Conservation (phyloP, 306 rosid species). For the Arachis stenosperma region DNA sequence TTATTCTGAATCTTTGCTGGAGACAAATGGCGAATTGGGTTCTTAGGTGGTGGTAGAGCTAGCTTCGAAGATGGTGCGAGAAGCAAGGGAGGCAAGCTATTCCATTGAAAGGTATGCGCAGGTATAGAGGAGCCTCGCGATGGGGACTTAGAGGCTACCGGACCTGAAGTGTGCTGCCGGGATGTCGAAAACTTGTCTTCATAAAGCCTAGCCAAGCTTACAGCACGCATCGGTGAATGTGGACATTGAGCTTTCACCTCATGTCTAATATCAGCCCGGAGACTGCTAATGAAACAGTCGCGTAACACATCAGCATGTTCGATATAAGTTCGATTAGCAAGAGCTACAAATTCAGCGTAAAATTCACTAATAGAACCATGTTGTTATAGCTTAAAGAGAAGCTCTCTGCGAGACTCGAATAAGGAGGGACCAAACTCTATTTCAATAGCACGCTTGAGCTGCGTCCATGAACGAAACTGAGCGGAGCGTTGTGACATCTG, state of each 20-base stretch:
- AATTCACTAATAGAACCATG: background rate
- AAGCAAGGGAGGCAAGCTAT: too few relatives aligned
- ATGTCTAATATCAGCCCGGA: too few relatives aligned
- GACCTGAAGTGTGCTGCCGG: background rate
- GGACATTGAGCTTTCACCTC: background rate
- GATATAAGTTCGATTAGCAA: background rate
- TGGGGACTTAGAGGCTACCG: too few relatives aligned
- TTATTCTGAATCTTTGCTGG: too few relatives aligned
- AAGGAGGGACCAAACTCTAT: background rate
- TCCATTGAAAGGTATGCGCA: too few relatives aligned
- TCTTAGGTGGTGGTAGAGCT: too few relatives aligned
- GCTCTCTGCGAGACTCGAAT: background rate
- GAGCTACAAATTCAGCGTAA: background rate
- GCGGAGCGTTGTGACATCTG: background rate
- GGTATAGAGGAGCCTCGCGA: too few relatives aligned
- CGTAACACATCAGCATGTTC: background rate
- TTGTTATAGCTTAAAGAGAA: background rate
- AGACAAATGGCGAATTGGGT: too few relatives aligned
- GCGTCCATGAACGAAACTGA: background rate
- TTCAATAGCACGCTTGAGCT: background rate
- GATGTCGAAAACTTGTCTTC: background rate
- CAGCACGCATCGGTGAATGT: background rate
- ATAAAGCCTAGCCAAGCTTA: too few relatives aligned
- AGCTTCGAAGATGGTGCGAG: too few relatives aligned
- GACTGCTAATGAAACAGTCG: background rate